Conservation (phyloP, 2,329 filamentous ascomycete genomes). For the Diaporthe citriasiana region DNA sequence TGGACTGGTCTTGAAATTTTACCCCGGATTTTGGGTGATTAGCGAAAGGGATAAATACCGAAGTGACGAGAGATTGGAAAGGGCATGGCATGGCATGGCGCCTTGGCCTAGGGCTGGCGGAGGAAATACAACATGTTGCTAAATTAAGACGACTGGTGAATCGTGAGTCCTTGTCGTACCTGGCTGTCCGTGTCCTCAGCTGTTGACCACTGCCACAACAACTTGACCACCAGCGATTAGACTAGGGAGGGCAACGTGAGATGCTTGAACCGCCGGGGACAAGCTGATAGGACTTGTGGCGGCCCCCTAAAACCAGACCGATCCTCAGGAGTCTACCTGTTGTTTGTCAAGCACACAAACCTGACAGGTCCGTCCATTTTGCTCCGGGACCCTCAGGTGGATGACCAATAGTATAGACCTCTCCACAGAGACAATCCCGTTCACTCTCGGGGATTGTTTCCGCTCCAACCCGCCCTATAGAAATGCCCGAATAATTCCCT, state of each 20-base stretch:
- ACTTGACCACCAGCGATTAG: background rate
- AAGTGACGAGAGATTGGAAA: background rate
- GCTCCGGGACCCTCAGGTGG: background rate
- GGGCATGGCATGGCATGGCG: background rate
- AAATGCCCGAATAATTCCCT: background rate
- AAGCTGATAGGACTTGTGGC: background rate
- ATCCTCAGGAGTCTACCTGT: background rate
- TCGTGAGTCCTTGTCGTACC: background rate
- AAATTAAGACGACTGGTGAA: slow-evolving; percentile 9
- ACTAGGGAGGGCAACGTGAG: background rate
- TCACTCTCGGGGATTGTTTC: background rate
- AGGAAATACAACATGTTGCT: background rate
- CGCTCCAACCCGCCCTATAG: background rate
- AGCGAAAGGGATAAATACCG: slow-evolving; percentile 21
- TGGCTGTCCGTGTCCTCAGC: slow-evolving; percentile 7
- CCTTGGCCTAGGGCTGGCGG: background rate
- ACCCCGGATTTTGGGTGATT: background rate
- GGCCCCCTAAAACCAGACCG: background rate
- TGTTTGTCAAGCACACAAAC: background rate
- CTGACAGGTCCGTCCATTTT: no score
- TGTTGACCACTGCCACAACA: background rate
- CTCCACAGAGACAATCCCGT: background rate
- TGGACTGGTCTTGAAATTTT: slow-evolving; percentile 5
- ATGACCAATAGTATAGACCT: background rate
- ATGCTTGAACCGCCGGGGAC: background rate